phyloP scores from a whole-genome alignment of 73 alveolate genomes.

The Diophrys sp. region DNA sequence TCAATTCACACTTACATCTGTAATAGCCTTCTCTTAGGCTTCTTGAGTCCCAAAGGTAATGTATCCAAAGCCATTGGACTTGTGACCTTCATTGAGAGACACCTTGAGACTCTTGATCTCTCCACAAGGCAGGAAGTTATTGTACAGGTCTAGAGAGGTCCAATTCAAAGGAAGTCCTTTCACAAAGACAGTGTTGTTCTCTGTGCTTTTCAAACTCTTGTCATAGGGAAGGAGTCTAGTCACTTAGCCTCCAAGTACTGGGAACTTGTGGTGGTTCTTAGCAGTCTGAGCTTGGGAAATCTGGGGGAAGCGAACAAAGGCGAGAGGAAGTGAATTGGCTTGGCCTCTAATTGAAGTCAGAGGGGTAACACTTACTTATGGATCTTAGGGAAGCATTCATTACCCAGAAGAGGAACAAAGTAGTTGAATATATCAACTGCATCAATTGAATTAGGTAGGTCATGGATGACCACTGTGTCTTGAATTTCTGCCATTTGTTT shows the following conservation, averaged over 20 bases:
- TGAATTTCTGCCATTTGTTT: too few relatives aligned
- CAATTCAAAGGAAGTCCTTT: constrained; percentile 18
- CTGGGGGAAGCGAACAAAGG: constrained; percentile 28
- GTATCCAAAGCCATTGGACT: constrained; percentile 75
- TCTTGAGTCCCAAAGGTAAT: constrained; percentile 65
- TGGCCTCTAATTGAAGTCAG: too few relatives aligned
- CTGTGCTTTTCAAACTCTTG: constrained; percentile 4
- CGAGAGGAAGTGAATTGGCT: too few relatives aligned
- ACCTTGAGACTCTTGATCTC: constrained; percentile 62
- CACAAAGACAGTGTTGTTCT: constrained; percentile 28
- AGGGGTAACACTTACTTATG: too few relatives aligned
- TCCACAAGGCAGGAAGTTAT: constrained; percentile 29
- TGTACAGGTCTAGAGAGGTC: constrained; percentile 12
- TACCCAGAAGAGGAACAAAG: too few relatives aligned
- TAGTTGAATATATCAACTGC: too few relatives aligned
- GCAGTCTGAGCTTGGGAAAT: constrained; percentile 18
- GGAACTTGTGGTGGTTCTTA: constrained; percentile 17
- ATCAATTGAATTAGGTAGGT: too few relatives aligned
- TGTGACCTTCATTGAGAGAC: constrained; percentile 66
- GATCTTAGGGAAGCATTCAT: too few relatives aligned
- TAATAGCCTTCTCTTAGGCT: constrained; percentile 62
- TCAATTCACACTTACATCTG: constrained; percentile 67
- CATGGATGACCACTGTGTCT: too few relatives aligned
- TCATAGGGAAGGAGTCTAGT: constrained; percentile 49
- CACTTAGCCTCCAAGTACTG: constrained; percentile 28